Conservation (phyloP, 2,329 filamentous ascomycete genomes). For the Colletotrichum eremochloae region DNA sequence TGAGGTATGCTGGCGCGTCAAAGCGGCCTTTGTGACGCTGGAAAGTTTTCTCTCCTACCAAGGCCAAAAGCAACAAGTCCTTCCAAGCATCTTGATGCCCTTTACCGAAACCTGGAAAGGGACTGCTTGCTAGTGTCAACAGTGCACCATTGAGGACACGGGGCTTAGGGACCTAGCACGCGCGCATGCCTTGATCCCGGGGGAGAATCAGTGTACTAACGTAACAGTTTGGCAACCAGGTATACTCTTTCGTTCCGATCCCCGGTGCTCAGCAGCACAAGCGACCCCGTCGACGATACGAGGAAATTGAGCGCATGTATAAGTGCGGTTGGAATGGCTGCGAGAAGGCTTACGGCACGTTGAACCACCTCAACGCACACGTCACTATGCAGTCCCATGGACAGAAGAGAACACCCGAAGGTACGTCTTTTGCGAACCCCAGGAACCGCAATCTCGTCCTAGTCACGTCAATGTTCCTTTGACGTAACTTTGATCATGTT, state of each 20-base stretch:
- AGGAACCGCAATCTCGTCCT: neutral
- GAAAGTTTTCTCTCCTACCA: neutral
- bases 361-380: slow-evolving; percentile 97
- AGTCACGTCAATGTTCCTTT: neutral
- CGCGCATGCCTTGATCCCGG: neutral
- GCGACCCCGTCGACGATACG: slow-evolving; percentile 90
- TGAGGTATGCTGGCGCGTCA: neutral
- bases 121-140: neutral
- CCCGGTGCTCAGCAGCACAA: slow-evolving; percentile 98
- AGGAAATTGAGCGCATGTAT: slow-evolving; percentile 99
- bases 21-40: no score
- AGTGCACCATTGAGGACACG: no score
- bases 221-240: slow-evolving; percentile 64
- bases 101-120: neutral
- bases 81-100: neutral
- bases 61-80: neutral
- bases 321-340: slow-evolving; percentile 99
- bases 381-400: slow-evolving; percentile 99
- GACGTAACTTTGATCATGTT: neutral
- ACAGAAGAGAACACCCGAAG: slow-evolving; percentile 94
- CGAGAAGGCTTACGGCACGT: slow-evolving; percentile 97
- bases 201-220: slow-evolving; percentile 38
- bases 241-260: slow-evolving; percentile 98
- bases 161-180: slow-evolving; percentile 4
- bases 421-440: slow-evolving; percentile 66